These are phyloP conservation scores for Cenococcum geophilum DNA, from an alignment of 495 filamentous ascomycete species.

Conservation along the genomic window DNA sequence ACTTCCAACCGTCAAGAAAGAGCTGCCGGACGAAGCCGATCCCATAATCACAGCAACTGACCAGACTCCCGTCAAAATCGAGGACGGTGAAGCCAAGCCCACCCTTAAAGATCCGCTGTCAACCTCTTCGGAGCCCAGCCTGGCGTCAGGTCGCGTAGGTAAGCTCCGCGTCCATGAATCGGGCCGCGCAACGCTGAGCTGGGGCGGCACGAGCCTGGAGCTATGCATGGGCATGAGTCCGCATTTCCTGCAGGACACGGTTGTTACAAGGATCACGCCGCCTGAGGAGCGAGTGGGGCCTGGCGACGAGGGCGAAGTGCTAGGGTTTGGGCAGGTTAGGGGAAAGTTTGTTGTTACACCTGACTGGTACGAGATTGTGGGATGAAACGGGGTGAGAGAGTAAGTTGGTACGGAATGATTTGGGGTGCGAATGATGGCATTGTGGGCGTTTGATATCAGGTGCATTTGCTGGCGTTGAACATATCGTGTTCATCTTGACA, in stretches of 20 bases:
- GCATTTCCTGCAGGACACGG: conserved; percentile 34
- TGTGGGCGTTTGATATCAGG: neutral
- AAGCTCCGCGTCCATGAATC: conserved; percentile 55
- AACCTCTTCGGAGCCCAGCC: neutral
- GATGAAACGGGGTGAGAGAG: neutral
- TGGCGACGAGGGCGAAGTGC: conserved; percentile 45
- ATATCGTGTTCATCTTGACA: no score
- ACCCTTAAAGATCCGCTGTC: neutral
- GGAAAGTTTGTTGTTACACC: conserved; percentile 54
- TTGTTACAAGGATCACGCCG: conserved; percentile 27
- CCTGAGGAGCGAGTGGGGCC: conserved; percentile 36
- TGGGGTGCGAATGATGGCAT: neutral
- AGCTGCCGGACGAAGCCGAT: conserved; percentile 13
- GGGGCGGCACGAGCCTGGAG: conserved; percentile 51
- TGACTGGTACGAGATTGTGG: conserved; percentile 40
- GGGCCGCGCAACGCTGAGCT: conserved; percentile 53
- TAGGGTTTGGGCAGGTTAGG: conserved; percentile 53
- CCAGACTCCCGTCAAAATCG: conserved; percentile 17
- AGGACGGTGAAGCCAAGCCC: conserved; percentile 21
- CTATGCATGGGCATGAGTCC: conserved; percentile 36
- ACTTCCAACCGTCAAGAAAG: conserved; percentile 37
- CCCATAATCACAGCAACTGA: conserved; percentile 12
- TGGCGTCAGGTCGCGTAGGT: conserved; percentile 47
- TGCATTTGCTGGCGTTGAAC: no score
- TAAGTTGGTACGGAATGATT: neutral